These are phyloP conservation scores for Pterocarpus santalinus DNA, from an alignment of 306 rosid species.

Conservation along the genomic window DNA sequence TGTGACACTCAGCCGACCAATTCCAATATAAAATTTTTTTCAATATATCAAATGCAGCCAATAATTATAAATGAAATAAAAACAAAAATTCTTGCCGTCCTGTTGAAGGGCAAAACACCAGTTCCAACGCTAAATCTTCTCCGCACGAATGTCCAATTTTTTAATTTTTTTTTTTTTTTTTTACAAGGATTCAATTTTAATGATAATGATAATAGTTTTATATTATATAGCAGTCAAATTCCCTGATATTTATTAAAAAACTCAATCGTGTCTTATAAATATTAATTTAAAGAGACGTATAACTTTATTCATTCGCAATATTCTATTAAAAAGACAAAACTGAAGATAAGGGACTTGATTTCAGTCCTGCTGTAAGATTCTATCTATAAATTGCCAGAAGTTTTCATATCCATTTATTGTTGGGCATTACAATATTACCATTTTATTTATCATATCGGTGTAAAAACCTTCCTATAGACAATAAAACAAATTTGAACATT, in stretches of 20 bases:
- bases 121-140: constrained; percentile 37
- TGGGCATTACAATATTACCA: background rate
- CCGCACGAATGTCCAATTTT: constrained; percentile 12
- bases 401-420: background rate
- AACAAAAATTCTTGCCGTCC: constrained; percentile 42
- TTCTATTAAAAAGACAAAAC: background rate
- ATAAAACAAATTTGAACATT: background rate
- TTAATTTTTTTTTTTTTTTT: background rate
- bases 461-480: background rate
- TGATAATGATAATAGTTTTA: background rate
- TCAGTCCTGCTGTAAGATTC: background rate
- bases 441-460: background rate
- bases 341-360: background rate
- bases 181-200: background rate
- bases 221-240: background rate
- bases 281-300: no score
- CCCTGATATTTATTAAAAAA: background rate
- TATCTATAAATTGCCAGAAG: no score
- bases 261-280: background rate
- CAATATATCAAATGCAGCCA: constrained; percentile 8
- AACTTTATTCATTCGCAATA: no score
- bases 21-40: background rate
- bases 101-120: constrained; percentile 19
- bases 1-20: constrained; percentile 14
- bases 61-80: background rate